Evolutionary conservation across 345 rosid species (phyloP).

Genomic region (Aethionema arabicum): DNA sequence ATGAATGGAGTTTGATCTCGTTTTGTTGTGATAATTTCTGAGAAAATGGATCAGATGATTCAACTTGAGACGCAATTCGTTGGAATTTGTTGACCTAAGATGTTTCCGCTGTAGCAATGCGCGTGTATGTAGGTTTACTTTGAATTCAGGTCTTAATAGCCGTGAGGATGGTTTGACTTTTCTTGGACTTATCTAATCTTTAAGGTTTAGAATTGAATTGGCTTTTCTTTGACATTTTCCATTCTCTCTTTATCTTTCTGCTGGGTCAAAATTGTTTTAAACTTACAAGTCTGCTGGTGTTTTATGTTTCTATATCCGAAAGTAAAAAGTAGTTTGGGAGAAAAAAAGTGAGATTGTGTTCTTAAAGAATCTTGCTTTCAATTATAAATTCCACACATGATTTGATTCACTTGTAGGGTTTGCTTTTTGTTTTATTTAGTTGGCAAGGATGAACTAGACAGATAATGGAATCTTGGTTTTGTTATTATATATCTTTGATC

Average conservation of each 20-base stretch:
- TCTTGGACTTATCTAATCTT: neutral
- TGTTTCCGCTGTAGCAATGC: slow-evolving; percentile 22
- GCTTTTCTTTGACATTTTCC: slow-evolving; percentile 17
- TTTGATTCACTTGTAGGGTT: slow-evolving; percentile 6
- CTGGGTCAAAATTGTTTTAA: slow-evolving; percentile 7
- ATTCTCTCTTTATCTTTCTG: neutral
- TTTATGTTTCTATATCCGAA: neutral
- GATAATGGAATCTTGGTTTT: neutral
- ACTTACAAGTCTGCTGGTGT: neutral
- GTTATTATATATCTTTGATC: neutral
- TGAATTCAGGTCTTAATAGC: slow-evolving; percentile 11
- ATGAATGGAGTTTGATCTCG: neutral
- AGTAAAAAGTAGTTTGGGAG: neutral
- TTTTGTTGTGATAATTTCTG: neutral
- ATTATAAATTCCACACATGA: slow-evolving; percentile 9
- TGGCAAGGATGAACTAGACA: neutral
- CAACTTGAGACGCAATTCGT: slow-evolving; percentile 5
- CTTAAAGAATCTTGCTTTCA: neutral
- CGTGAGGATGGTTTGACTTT: slow-evolving; percentile 30
- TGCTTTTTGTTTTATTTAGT: slow-evolving; percentile 18
- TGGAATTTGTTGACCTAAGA: slow-evolving; percentile 22
- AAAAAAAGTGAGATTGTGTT: neutral
- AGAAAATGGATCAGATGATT: neutral
- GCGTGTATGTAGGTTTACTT: slow-evolving; percentile 1
- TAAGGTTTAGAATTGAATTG: slow-evolving; percentile 3